These are phyloP conservation scores for Backusella liffmaniae DNA, from an alignment of 192 early-diverging fungal species.

Conservation along the genomic window DNA sequence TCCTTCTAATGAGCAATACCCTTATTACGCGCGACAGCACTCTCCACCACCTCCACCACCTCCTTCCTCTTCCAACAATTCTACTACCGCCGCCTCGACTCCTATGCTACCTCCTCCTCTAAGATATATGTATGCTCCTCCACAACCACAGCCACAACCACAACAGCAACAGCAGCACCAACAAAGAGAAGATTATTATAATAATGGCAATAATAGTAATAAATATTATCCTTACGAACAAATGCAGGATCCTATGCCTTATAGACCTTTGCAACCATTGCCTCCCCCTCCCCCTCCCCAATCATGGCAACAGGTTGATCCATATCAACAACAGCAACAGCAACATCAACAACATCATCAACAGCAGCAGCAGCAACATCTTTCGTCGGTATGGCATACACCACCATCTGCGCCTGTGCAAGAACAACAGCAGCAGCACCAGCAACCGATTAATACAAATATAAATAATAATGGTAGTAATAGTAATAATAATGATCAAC, in stretches of 20 bases:
- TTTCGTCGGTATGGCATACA: constrained; percentile 5
- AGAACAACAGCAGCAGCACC: background rate
- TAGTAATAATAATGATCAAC: constrained; percentile 2
- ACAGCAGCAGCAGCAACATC: background rate
- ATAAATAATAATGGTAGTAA: background rate
- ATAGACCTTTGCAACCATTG: constrained; percentile 14
- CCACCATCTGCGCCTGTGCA: background rate
- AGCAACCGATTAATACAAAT: background rate
- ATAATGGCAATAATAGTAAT: constrained; percentile 10
- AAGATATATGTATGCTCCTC: constrained; percentile 7
- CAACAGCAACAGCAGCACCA: background rate
- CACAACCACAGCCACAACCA: background rate
- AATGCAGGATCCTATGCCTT: background rate
- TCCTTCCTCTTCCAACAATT: background rate
- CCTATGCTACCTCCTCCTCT: constrained; percentile 6
- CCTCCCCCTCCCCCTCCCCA: background rate
- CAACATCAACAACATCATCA: constrained; percentile 11
- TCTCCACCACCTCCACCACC: constrained; percentile 8
- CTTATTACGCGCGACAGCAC: constrained; percentile 19
- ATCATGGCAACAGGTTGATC: constrained; percentile 1
- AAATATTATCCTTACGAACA: constrained; percentile 9
- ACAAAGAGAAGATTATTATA: constrained; percentile 1
- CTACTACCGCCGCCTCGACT: background rate
- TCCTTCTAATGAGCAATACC: background rate
- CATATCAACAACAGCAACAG: constrained; percentile 8